Evolutionary conservation across 371 early-diverging fungal species (phyloP), one percentile per base, ranked within the genome.

Genomic region (Capillidium rhysosporum): DNA sequence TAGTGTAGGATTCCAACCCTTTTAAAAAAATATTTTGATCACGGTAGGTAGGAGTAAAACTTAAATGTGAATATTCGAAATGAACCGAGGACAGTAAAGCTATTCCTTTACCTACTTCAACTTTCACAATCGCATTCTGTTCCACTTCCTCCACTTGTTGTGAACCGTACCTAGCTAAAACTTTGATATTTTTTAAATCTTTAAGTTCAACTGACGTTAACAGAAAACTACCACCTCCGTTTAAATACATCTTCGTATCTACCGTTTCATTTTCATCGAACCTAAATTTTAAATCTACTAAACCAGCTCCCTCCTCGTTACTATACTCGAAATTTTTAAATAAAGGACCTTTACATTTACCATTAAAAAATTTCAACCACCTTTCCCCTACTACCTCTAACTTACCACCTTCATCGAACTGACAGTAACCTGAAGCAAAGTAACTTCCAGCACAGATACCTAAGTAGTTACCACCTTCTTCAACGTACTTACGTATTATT

Each of bases 381-480:
- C 92, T 69, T 4, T 69, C 55, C 0, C 89, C 92, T 23, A 69
- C 57, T 9, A 94, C 86, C 56, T 79, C 72, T 60, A 84, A 60
- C 1, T 57, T 51, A 16, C 70, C 57, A 10, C 78, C 77, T 2
- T 69, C 67, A 65, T 93, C 90, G 68, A 94, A 94, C 56, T 78
- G 82, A 30, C 86, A 75, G 12, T 62, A 55, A 0, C 57, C 60
- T 18, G 75, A 69, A 1, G 73, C 92, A 65, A 85, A 92, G 61
- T 92, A 91, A 0, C 80, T 93, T 12, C 95, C 97, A 0, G 91
- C 93, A 61, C 96, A 93, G 14, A 97, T 69, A 0, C 97, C 97
- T 31, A 90, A 65, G 61, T 88, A 93, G 12, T 73, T 69, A 1
- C 97, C 97, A 9, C 94, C 94, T n/a, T 60, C 53, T 0, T 61